phyloP scores from a whole-genome alignment of 371 early-diverging fungal species.

The Chytridium lagenaria region DNA sequence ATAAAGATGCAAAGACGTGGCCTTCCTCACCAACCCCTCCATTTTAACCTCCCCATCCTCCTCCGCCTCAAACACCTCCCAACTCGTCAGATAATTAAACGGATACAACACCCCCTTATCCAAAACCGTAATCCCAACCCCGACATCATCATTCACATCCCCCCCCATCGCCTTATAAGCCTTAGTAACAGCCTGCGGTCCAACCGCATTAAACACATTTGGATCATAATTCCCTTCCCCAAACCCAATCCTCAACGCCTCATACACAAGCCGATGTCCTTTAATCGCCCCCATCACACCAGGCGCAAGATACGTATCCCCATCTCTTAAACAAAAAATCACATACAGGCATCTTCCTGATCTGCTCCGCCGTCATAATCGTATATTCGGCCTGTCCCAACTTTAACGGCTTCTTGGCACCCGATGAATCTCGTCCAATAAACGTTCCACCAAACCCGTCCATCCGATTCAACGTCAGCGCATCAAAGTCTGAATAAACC shows the following conservation, averaged over 20 bases:
- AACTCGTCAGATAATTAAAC: slow-evolving; percentile 36
- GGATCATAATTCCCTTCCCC: slow-evolving; percentile 30
- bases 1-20: slow-evolving; percentile 36
- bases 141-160: background rate
- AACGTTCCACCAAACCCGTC: slow-evolving; percentile 14
- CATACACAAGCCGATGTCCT: slow-evolving; percentile 25
- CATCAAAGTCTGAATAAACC: slow-evolving; percentile 43
- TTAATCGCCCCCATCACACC: slow-evolving; percentile 35
- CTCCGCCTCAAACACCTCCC: slow-evolving; percentile 26
- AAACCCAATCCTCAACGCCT: slow-evolving; percentile 37
- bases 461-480: slow-evolving; percentile 28
- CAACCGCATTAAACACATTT: slow-evolving; percentile 41
- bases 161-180: slow-evolving; percentile 29
- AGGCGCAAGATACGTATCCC: slow-evolving; percentile 41
- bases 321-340: slow-evolving; percentile 35
- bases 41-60: slow-evolving; percentile 22
- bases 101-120: slow-evolving; percentile 30
- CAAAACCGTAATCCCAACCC: slow-evolving; percentile 7
- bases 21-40: slow-evolving; percentile 12
- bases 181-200: slow-evolving; percentile 42
- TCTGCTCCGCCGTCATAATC: slow-evolving; percentile 10
- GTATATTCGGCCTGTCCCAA: background rate
- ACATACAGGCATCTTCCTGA: slow-evolving; percentile 13
- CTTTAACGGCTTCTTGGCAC: background rate
- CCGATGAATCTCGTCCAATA: slow-evolving; percentile 32